Conservation (phyloP, 1,139 yeast genomes). For the Diutina mesorugosa region DNA sequence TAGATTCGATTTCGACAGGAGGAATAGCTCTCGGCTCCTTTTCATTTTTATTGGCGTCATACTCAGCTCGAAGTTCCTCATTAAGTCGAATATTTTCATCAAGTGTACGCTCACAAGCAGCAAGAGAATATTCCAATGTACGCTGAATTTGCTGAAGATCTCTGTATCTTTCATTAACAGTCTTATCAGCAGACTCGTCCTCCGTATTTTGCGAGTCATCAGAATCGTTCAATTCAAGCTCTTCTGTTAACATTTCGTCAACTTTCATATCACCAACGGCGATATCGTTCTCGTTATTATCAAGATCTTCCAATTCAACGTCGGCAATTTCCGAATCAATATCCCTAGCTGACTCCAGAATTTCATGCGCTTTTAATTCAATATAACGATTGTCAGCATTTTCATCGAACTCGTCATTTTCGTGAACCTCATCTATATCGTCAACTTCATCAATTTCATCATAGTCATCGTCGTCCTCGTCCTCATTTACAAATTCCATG, state of each 20-base stretch:
- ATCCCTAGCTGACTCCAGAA: background rate
- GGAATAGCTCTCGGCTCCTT: background rate
- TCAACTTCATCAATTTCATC: constrained; percentile 1
- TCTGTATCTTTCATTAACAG: background rate
- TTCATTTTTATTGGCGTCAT: background rate
- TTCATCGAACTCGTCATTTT: constrained; percentile 4
- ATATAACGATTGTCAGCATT: constrained; percentile 9
- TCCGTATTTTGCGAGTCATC: background rate
- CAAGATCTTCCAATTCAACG: background rate
- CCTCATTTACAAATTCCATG: background rate
- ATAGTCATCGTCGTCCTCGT: background rate
- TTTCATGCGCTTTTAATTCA: background rate
- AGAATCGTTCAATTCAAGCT: background rate
- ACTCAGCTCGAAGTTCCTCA: background rate
- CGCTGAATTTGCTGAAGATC: constrained; percentile 3
- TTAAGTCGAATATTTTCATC: background rate
- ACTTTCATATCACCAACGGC: background rate
- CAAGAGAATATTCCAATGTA: background rate
- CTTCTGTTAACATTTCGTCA: background rate
- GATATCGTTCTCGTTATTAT: background rate
- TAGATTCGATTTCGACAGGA: background rate
- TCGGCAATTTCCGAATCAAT: background rate
- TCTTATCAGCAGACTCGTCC: background rate
- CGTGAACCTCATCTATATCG: constrained; percentile 4
- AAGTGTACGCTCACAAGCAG: background rate